Percentiles rank a stretch among this genome's conserved stretches.
Conservation (phyloP, 2,329 filamentous ascomycete species). For the Hypomyces perniciosus region DNA sequence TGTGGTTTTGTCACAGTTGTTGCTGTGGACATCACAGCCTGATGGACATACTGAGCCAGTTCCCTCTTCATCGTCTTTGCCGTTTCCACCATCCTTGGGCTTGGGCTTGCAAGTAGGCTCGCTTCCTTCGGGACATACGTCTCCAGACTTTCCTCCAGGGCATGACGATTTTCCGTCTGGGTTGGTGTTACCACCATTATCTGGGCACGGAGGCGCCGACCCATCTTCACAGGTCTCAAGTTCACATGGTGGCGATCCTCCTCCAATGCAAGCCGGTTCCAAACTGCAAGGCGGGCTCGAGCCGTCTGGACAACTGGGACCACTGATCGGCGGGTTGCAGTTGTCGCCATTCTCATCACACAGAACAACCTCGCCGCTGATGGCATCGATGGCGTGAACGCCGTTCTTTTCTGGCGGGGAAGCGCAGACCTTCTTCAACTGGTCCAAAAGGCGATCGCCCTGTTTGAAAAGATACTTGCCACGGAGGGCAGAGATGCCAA, state of each 20-base stretch:
- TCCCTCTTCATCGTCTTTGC: not conserved
- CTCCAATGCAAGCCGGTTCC: not conserved
- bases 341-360: not conserved
- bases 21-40: slow-evolving; percentile 4
- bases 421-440: slow-evolving; percentile 1
- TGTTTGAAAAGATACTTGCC: not conserved
- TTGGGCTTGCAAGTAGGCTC: not conserved
- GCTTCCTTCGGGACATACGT: not conserved
- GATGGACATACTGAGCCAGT: not conserved
- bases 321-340: not conserved
- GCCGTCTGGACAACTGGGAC: not conserved
- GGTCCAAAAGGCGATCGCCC: not conserved
- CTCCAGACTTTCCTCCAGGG: not conserved
- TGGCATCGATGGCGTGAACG: not conserved
- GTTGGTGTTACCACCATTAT: not conserved
- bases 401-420: not conserved
- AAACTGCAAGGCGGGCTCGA: not conserved
- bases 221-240: not conserved
- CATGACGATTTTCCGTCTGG: not conserved
- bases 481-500: not conserved
- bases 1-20: slow-evolving; percentile 9
- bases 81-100: not conserved
- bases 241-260: not conserved
- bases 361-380: not conserved
- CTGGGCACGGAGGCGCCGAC: not conserved